These are phyloP conservation scores for Nannizziopsis barbatae DNA, from an alignment of 2,329 filamentous ascomycete species.

Conservation along the genomic window DNA sequence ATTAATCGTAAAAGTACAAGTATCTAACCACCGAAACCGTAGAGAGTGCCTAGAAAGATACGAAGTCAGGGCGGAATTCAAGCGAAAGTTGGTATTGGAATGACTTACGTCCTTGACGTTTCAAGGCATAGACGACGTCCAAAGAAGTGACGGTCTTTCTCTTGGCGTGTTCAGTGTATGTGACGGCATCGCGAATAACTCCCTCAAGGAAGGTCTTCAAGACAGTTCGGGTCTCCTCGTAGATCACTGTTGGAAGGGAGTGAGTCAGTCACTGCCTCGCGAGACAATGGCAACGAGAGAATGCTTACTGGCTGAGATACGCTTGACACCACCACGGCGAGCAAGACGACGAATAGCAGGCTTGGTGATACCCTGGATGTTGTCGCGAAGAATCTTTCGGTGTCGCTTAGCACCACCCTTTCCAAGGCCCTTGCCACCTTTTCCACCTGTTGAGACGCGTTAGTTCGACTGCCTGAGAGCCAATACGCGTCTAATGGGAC, in stretches of 20 bases:
- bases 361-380: conserved; percentile 99
- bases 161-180: conserved; percentile 76
- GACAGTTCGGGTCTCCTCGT: conserved; percentile 72
- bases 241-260: conserved; percentile 49
- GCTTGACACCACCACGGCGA: conserved; percentile 99
- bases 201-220: conserved; percentile 75
- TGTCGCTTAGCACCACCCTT: conserved; percentile 98
- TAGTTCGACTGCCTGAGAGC: conserved; percentile 25
- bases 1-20: conserved; percentile 11
- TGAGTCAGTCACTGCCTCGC: background rate
- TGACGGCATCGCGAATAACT: conserved; percentile 68
- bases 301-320: conserved; percentile 83
- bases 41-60: conserved; percentile 51
- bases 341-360: conserved; percentile 96
- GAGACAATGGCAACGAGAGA: conserved; percentile 2
- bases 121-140: conserved; percentile 53
- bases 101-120: conserved; percentile 48
- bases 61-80: conserved; percentile 12
- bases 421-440: conserved; percentile 94
- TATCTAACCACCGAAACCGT: conserved; percentile 77
- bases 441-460: conserved; percentile 57
- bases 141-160: conserved; percentile 48
- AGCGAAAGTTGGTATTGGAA: background rate
- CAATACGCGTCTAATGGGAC: conserved; percentile 14
- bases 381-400: conserved; percentile 98